phyloP scores from a whole-genome alignment of 2,329 filamentous ascomycete species.

The Aspergillus hiratsukae region DNA sequence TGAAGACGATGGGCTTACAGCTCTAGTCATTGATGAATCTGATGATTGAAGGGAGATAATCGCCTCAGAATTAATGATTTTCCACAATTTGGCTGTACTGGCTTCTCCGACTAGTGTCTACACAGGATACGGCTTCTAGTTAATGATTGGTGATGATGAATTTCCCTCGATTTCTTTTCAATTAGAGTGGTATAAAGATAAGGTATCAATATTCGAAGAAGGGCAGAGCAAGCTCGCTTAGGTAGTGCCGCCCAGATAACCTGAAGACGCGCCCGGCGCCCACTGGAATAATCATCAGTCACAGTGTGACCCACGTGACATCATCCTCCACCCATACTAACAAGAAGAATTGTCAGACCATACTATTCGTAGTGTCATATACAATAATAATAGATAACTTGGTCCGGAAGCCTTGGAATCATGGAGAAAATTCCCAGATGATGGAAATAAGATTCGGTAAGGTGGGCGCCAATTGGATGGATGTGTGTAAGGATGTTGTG shows the following conservation, averaged over 20 bases:
- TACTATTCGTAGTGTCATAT: not conserved
- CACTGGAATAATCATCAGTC: not conserved
- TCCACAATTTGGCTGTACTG: not conserved
- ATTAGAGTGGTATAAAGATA: not conserved
- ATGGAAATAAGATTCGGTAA: not conserved
- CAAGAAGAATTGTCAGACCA: conserved; percentile 11
- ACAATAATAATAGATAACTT: not conserved
- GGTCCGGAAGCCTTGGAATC: not conserved
- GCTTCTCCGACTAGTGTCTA: not conserved
- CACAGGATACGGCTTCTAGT: not conserved
- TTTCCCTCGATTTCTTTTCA: not conserved
- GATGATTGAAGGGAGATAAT: conserved; percentile 40
- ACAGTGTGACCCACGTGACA: conserved; percentile 19
- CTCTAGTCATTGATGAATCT: conserved; percentile 67
- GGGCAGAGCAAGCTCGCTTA: not conserved
- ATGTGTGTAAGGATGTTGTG: not conserved
- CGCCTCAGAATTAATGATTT: not conserved
- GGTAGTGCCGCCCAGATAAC: not conserved
- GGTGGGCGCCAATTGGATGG: not conserved
- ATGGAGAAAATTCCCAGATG: not conserved
- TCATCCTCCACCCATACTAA: conserved; percentile 8
- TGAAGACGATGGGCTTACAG: conserved; percentile 60
- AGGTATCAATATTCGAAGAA: not conserved
- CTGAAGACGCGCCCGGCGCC: too few species aligned
- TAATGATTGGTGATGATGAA: too few species aligned